Evolutionary conservation across 1,284 basidiomycete genomes (phyloP).

Genomic region (Malassezia nana): DNA sequence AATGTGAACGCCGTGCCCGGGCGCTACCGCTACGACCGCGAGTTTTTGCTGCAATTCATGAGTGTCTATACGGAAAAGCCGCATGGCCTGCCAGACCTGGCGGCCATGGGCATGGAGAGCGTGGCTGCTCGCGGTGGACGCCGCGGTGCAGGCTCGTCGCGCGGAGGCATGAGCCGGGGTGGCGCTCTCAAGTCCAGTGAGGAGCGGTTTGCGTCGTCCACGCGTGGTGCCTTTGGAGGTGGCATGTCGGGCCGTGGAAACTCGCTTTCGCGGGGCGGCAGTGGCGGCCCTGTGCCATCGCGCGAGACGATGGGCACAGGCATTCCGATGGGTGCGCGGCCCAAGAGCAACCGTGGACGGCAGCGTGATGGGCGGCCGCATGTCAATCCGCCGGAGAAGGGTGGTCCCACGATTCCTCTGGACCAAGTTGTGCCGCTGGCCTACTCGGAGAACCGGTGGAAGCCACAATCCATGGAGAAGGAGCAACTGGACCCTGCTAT

Average conservation of each 20-base stretch:
- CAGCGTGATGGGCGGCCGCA: constrained; percentile 38
- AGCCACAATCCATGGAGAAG: constrained; percentile 32
- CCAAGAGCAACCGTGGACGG: constrained; percentile 42
- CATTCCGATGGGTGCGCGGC: constrained; percentile 37
- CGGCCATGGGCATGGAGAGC: constrained; percentile 65
- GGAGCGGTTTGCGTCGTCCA: constrained; percentile 43
- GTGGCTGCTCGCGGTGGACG: constrained; percentile 25
- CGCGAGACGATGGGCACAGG: constrained; percentile 48
- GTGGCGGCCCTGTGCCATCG: constrained; percentile 43
- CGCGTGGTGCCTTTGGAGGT: constrained; percentile 33
- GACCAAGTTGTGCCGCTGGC: constrained; percentile 62
- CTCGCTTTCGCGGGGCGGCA: constrained; percentile 41
- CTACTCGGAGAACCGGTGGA: constrained; percentile 72
- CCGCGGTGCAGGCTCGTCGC: constrained; percentile 18
- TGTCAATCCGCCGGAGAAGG: constrained; percentile 48
- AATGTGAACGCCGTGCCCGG: constrained; percentile 71
- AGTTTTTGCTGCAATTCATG: constrained; percentile 98
- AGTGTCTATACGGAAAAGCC: constrained; percentile 87
- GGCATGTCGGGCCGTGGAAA: constrained; percentile 43
- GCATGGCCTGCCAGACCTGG: constrained; percentile 73
- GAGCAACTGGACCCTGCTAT: constrained; percentile 60
- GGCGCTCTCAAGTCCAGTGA: constrained; percentile 40
- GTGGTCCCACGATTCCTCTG: constrained; percentile 51
- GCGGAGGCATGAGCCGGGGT: constrained; percentile 33
- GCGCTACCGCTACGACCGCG: constrained; percentile 93